These are phyloP conservation scores for Nicotiana undulata DNA, from an alignment of 257 asterid species.

Conservation along the genomic window DNA sequence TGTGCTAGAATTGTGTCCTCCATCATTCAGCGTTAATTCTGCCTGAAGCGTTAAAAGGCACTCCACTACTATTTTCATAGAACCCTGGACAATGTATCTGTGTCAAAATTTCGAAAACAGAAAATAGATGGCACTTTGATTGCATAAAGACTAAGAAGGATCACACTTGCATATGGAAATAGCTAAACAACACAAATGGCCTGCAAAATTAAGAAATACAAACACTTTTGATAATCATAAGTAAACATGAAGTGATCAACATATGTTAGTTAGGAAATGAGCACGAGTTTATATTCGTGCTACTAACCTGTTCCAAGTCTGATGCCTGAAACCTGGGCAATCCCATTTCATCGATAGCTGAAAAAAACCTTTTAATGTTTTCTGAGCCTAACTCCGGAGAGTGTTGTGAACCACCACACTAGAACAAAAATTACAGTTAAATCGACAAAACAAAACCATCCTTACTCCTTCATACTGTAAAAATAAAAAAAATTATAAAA, in stretches of 20 bases:
- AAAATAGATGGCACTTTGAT: neutral
- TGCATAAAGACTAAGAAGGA: neutral
- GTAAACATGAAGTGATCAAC: neutral
- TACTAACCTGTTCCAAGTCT: conserved; percentile 62
- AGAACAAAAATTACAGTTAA: neutral
- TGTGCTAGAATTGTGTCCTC: conserved; percentile 17
- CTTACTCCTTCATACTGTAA: neutral
- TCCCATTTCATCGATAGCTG: conserved; percentile 58
- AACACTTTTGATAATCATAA: neutral
- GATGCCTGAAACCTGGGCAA: conserved; percentile 57
- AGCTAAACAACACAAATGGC: neutral
- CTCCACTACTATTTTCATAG: conserved; percentile 62
- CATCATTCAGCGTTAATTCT: conserved; percentile 33
- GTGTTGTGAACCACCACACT: conserved; percentile 30
- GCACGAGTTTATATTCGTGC: neutral
- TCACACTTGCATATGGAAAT: neutral
- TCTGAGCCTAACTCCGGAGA: conserved; percentile 25
- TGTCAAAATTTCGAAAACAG: neutral
- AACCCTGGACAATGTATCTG: conserved; percentile 45
- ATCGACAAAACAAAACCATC: neutral
- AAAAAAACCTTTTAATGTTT: conserved; percentile 50
- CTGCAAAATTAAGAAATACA: neutral
- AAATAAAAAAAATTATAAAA: neutral
- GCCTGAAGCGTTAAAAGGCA: conserved; percentile 57
- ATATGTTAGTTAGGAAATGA: neutral